Evolutionary conservation across 257 asterid genomes (phyloP).

Genomic region (Ilex asprella): DNA sequence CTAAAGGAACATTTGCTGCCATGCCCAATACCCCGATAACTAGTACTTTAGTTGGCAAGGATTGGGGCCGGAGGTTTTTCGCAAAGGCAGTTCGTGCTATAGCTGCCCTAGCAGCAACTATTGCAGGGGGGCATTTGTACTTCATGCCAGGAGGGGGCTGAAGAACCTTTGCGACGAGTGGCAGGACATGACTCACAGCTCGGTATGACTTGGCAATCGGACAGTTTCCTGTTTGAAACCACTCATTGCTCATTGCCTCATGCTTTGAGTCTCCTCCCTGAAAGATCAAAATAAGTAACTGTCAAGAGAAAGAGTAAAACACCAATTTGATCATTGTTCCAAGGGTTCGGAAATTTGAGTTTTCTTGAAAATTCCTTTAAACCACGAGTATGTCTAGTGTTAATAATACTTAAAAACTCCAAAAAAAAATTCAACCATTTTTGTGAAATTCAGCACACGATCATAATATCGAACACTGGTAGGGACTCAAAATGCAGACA

Average conservation of each 20-base stretch:
- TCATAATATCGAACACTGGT: neutral
- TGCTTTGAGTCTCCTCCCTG: constrained; percentile 62
- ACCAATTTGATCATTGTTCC: neutral
- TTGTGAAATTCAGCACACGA: neutral
- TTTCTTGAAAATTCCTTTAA: no score
- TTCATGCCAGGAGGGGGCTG: constrained; percentile 85
- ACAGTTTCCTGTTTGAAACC: constrained; percentile 83
- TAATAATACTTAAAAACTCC: neutral
- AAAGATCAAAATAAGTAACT: constrained; percentile 12
- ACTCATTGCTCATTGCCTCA: constrained; percentile 70
- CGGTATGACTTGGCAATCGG: constrained; percentile 92
- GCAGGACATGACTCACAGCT: constrained; percentile 69
- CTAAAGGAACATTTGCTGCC: constrained; percentile 85
- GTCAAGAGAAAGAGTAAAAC: constrained; percentile 2
- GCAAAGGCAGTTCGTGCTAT: constrained; percentile 75
- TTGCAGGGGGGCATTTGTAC: constrained; percentile 65
- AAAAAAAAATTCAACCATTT: neutral
- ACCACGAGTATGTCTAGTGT: neutral
- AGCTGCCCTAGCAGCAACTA: constrained; percentile 79
- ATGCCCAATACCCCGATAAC: constrained; percentile 73
- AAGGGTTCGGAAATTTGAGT: no score
- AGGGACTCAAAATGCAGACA: no score
- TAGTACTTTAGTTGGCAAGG: constrained; percentile 67
- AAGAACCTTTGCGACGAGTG: constrained; percentile 75
- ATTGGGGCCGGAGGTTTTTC: constrained; percentile 82